Evolutionary conservation across 2,329 filamentous ascomycete genomes (phyloP).

Genomic region (Claviceps pazoutovae): DNA sequence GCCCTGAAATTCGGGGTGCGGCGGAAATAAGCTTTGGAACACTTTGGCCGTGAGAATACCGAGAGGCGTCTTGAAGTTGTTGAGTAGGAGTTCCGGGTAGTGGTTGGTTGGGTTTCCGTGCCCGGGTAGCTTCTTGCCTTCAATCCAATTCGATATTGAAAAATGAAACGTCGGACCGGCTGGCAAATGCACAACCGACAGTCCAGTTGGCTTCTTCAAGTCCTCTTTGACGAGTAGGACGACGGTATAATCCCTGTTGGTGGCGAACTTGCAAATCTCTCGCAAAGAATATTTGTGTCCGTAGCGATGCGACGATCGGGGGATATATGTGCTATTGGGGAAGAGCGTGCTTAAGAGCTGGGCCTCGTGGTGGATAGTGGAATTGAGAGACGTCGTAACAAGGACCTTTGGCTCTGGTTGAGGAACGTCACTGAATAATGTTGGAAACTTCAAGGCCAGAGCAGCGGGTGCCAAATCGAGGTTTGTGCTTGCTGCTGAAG

Average conservation of each 20-base stretch:
- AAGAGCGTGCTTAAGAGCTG: conserved; percentile 67
- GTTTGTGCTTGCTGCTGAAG: conserved; percentile 49
- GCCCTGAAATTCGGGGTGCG: conserved; percentile 68
- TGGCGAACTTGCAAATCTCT: conserved; percentile 78
- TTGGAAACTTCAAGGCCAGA: conserved; percentile 46
- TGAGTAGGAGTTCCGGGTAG: conserved; percentile 78
- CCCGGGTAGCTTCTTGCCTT: conserved; percentile 74
- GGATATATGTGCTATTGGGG: conserved; percentile 78
- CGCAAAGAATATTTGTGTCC: conserved; percentile 82
- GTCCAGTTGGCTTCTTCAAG: conserved; percentile 65
- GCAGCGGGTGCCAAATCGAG: conserved; percentile 49
- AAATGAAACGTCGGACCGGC: conserved; percentile 87
- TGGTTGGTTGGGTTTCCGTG: conserved; percentile 83
- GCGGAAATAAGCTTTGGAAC: conserved; percentile 50
- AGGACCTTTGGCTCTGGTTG: conserved; percentile 67
- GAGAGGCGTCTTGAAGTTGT: conserved; percentile 88
- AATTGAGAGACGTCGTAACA: conserved; percentile 81
- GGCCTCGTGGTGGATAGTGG: conserved; percentile 73
- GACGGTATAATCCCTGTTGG: conserved; percentile 69
- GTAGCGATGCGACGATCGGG: conserved; percentile 69
- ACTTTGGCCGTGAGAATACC: conserved; percentile 77
- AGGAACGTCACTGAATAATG: conserved; percentile 45
- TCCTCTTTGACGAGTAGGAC: conserved; percentile 82
- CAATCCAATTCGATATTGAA: conserved; percentile 77
- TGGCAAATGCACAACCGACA: conserved; percentile 76